Evolutionary conservation across 2,329 filamentous ascomycete species (phyloP).

Genomic region (Fusarium heterosporum): DNA sequence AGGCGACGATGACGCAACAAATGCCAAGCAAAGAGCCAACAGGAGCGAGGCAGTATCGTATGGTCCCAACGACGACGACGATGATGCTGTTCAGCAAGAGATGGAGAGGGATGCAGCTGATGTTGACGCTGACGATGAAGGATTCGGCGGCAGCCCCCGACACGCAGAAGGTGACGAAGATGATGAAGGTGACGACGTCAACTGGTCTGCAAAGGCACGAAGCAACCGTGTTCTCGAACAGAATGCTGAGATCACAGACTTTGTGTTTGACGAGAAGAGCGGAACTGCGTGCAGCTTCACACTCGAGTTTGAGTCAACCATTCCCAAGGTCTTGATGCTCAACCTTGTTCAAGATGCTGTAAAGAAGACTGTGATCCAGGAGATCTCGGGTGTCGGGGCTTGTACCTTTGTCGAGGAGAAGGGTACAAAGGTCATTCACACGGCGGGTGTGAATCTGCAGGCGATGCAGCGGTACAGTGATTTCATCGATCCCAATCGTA

Average conservation of each 20-base stretch:
- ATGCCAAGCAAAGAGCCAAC: slow-evolving; percentile 79
- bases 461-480: slow-evolving; percentile 92
- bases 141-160: slow-evolving; percentile 64
- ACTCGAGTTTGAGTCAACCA: slow-evolving; percentile 82
- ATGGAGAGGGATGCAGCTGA: slow-evolving; percentile 71
- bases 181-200: slow-evolving; percentile 54
- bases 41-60: slow-evolving; percentile 87
- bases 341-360: slow-evolving; percentile 87
- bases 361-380: slow-evolving; percentile 84
- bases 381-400: slow-evolving; percentile 79
- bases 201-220: slow-evolving; percentile 60
- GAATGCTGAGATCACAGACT: slow-evolving; percentile 76
- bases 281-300: slow-evolving; percentile 84
- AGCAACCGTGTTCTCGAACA: slow-evolving; percentile 73
- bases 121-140: slow-evolving; percentile 64
- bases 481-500: slow-evolving; percentile 85
- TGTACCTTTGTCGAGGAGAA: slow-evolving; percentile 74
- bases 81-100: slow-evolving; percentile 76
- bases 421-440: slow-evolving; percentile 72
- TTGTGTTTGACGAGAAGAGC: slow-evolving; percentile 80
- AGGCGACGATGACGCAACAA: slow-evolving; percentile 82
- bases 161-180: slow-evolving; percentile 54
- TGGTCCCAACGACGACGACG: slow-evolving; percentile 91
- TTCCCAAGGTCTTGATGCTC: slow-evolving; percentile 93
- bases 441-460: slow-evolving; percentile 85